Conservation (phyloP, 2,329 filamentous ascomycete species). For the Graphium sp. region DNA sequence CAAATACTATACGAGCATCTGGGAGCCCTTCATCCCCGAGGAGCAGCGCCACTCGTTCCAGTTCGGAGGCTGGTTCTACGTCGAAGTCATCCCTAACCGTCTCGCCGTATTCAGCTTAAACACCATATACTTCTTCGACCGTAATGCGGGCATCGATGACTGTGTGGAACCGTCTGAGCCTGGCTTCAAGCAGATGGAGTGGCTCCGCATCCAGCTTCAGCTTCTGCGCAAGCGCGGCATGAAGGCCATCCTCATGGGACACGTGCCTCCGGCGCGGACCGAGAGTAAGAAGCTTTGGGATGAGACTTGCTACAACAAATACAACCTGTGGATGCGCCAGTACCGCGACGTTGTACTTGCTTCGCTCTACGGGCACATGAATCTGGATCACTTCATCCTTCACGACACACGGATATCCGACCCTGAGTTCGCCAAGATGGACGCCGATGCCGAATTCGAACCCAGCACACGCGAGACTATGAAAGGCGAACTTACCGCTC, state of each 20-base stretch:
- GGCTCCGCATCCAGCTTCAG: constrained; percentile 79
- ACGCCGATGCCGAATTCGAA: too few relatives aligned
- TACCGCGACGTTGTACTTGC: constrained; percentile 79
- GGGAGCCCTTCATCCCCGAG: constrained; percentile 79
- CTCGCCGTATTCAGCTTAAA: constrained; percentile 89
- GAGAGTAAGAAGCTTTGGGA: constrained; percentile 81
- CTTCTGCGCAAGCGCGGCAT: constrained; percentile 68
- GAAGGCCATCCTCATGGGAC: constrained; percentile 89
- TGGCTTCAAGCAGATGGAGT: constrained; percentile 90
- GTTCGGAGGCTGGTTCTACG: constrained; percentile 86
- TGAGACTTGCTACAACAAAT: constrained; percentile 97
- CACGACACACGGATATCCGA: too few relatives aligned
- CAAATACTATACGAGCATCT: constrained; percentile 58
- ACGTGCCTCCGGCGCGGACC: constrained; percentile 82
- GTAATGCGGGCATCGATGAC: constrained; percentile 85
- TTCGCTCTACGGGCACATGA: constrained; percentile 87
- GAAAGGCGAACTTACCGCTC: constrained; percentile 5
- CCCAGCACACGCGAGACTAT: too few relatives aligned
- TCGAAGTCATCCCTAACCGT: constrained; percentile 74
- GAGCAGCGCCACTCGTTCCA: constrained; percentile 81
- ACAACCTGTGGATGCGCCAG: constrained; percentile 75
- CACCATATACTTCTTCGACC: constrained; percentile 89
- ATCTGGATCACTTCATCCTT: constrained; percentile 91
- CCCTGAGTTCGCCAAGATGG: too few relatives aligned
- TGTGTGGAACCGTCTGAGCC: constrained; percentile 66